Conservation (phyloP, 1,139 yeast genomes). For the Debaryomyces singareniensis region DNA sequence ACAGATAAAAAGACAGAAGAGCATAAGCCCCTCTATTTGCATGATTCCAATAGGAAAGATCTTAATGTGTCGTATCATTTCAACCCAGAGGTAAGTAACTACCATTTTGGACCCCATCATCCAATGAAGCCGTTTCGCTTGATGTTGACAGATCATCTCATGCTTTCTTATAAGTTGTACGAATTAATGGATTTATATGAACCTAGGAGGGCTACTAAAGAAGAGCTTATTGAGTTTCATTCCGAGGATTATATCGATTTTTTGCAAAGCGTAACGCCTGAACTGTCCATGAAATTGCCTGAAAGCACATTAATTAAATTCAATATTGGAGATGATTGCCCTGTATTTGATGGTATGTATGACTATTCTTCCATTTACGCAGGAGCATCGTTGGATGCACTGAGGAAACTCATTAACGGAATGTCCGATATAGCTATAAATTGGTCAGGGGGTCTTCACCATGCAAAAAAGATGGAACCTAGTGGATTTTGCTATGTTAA, state of each 20-base stretch:
- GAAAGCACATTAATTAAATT: constrained; percentile 60
- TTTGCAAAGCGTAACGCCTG: constrained; percentile 76
- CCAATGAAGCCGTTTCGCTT: constrained; percentile 98
- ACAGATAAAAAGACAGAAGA: constrained; percentile 53
- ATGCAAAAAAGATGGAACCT: constrained; percentile 91
- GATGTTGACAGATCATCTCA: constrained; percentile 90
- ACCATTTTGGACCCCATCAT: constrained; percentile 87
- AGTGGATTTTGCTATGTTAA: constrained; percentile 94
- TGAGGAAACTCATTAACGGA: constrained; percentile 73
- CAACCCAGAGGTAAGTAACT: constrained; percentile 74
- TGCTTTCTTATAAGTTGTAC: constrained; percentile 76
- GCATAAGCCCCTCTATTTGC: constrained; percentile 56
- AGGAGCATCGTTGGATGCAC: constrained; percentile 91
- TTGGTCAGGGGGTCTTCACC: constrained; percentile 97
- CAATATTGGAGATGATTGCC: constrained; percentile 97
- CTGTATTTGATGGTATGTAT: constrained; percentile 91
- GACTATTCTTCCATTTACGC: constrained; percentile 83
- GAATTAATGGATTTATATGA: constrained; percentile 85
- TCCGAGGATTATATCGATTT: constrained; percentile 84
- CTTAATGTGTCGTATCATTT: constrained; percentile 80
- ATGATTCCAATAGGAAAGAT: constrained; percentile 21
- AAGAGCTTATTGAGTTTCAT: constrained; percentile 77
- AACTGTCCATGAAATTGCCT: constrained; percentile 54
- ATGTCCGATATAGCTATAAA: constrained; percentile 94
- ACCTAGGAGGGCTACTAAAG: constrained; percentile 75